Conservation (phyloP, 257 asterid species). For the Lantana camara region DNA sequence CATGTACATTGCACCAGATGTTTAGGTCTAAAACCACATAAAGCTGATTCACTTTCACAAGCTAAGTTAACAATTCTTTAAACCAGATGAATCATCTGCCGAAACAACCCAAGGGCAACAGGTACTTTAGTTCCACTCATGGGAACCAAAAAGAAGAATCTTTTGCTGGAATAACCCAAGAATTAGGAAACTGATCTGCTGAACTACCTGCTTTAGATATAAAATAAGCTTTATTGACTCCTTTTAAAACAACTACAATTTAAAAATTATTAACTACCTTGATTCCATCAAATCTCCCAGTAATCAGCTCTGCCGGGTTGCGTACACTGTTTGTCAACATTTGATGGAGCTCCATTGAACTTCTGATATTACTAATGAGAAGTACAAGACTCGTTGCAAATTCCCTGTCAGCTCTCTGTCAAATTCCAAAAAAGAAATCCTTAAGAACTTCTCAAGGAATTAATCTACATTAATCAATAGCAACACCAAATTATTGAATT, state of each 20-base stretch:
- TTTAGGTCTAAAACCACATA: not conserved
- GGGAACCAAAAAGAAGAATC: no score
- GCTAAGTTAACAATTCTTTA: not conserved
- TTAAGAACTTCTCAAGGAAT: constrained; percentile 1
- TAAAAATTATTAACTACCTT: constrained; percentile 51
- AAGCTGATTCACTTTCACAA: not conserved
- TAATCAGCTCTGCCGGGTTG: constrained; percentile 65
- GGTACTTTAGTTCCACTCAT: no score
- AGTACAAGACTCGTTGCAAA: constrained; percentile 56
- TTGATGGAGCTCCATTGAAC: constrained; percentile 59
- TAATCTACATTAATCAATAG: not conserved
- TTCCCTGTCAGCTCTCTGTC: constrained; percentile 77
- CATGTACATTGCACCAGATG: constrained; percentile 2
- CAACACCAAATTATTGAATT: constrained; percentile 13
- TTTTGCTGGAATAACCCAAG: no score
- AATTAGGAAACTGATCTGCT: no score
- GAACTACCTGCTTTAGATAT: not conserved
- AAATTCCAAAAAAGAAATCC: constrained; percentile 20
- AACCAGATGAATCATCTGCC: constrained; percentile 11
- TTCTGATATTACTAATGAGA: constrained; percentile 53
- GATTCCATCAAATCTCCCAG: constrained; percentile 84
- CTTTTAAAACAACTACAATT: constrained; percentile 12
- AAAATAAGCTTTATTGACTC: constrained; percentile 10
- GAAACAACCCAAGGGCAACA: no score
- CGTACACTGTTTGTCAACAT: constrained; percentile 51